A percentile compares a stretch with the other conserved stretches of the same genome.
phyloP scores from a whole-genome alignment of 108 stramenopile genomes.

The Discostella pseudostelligera region DNA sequence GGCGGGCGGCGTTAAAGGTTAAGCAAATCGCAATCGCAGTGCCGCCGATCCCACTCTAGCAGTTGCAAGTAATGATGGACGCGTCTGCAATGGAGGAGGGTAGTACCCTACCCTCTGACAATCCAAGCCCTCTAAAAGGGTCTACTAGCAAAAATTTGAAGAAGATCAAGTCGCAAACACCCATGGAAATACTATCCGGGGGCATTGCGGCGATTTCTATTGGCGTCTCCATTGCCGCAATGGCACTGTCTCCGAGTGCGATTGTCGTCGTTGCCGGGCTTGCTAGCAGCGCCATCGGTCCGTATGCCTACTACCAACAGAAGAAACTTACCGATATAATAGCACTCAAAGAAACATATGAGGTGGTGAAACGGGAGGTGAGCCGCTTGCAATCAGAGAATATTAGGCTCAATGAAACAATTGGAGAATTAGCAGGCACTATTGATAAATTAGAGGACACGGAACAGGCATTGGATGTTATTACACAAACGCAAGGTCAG shows the following conservation, averaged over 20 bases:
- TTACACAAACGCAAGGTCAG: conserved; percentile 64
- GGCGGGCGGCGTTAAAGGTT: not conserved
- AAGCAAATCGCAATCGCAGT: not conserved
- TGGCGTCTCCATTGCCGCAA: conserved; percentile 52
- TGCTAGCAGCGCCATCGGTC: conserved; percentile 58
- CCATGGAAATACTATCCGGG: conserved; percentile 52
- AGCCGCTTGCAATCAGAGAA: conserved; percentile 59
- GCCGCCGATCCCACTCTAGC: not conserved
- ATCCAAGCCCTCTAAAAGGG: not conserved
- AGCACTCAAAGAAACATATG: conserved; percentile 64
- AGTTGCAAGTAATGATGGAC: conserved; percentile 3
- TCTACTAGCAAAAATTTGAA: conserved; percentile 35
- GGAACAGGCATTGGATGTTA: conserved; percentile 63
- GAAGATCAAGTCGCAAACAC: conserved; percentile 54
- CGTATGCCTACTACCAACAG: conserved; percentile 74
- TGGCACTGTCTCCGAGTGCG: conserved; percentile 47
- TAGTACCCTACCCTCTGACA: not conserved
- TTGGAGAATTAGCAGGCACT: conserved; percentile 58
- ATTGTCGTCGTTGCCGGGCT: conserved; percentile 60
- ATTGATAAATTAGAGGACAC: conserved; percentile 67
- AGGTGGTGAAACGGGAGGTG: conserved; percentile 55
- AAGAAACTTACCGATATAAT: conserved; percentile 68
- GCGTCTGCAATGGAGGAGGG: conserved; percentile 11
- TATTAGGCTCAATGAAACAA: conserved; percentile 45
- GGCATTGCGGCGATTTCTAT: conserved; percentile 55